Percentiles rank a stretch among this genome's conserved stretches.
phyloP scores from a whole-genome alignment of 208 protist species.

The Leishmania guyanensis region DNA sequence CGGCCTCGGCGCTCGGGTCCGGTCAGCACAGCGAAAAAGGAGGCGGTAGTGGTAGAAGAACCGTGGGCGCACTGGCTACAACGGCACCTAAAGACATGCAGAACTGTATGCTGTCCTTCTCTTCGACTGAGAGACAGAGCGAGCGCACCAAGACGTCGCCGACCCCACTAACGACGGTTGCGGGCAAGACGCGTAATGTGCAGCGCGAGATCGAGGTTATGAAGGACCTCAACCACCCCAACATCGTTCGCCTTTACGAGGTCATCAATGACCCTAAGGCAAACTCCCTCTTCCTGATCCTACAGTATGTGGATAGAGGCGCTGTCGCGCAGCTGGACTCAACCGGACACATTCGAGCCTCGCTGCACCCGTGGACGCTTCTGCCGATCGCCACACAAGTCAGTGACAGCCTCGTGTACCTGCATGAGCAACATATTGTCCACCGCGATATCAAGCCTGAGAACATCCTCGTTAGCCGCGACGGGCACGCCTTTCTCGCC shows the following conservation, averaged over 20 bases:
- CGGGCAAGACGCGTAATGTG: slow-evolving; percentile 45
- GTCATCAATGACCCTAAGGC: slow-evolving; percentile 95
- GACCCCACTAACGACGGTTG: slow-evolving; percentile 28
- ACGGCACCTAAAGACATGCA: background rate
- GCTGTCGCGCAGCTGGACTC: slow-evolving; percentile 46
- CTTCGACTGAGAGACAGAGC: background rate
- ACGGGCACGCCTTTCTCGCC: slow-evolving; percentile 62
- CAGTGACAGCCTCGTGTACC: slow-evolving; percentile 57
- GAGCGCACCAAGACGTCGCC: background rate
- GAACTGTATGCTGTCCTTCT: background rate
- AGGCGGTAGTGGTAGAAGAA: background rate
- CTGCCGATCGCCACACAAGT: slow-evolving; percentile 58
- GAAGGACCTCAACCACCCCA: slow-evolving; percentile 95
- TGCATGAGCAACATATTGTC: slow-evolving; percentile 79
- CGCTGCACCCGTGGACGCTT: slow-evolving; percentile 42
- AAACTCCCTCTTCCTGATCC: slow-evolving; percentile 91
- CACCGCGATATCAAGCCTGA: slow-evolving; percentile 92
- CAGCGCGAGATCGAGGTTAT: slow-evolving; percentile 94
- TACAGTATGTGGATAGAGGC: slow-evolving; percentile 91
- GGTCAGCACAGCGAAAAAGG: background rate
- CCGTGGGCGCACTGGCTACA: background rate
- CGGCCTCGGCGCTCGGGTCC: background rate
- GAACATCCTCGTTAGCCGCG: slow-evolving; percentile 74
- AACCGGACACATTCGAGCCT: slow-evolving; percentile 38
- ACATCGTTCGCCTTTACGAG: slow-evolving; percentile 95